Evolutionary conservation across 106 monocot genomes (phyloP), one percentile per base, ranked within the genome.

Genomic region (Alisma plantagoaquatica): DNA sequence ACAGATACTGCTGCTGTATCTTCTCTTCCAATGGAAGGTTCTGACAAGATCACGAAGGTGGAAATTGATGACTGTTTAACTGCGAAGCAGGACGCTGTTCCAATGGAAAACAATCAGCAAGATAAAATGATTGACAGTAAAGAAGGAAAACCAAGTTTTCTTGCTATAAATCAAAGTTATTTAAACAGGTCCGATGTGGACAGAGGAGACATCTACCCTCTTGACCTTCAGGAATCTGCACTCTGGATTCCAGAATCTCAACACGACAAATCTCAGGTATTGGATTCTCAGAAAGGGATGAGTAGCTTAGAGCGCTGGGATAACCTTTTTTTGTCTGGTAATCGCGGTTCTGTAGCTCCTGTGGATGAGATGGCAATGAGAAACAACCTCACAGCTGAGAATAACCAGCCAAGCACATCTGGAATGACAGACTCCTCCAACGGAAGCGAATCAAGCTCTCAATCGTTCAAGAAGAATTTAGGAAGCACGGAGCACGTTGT

Each of bases 351-450:
- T 16, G 15, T 51, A 43, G 42, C 62, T 9, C 24, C 51, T 18
- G n/a, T 19, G 10, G 51, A 65, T 48, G 64, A 73, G 53, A 66
- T 49, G 19, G 70, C 58, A 26, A 14, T 24, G 0, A 43, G 51
- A 33, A 52, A 64, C 28, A 41, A 64, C 26, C 51, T 27, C 3
- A 33, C 33, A 29, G 42, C 38, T 30, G 77, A 80, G 33, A 70
- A 62, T 19, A 71, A 65, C 38, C 53, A 72, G 53, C 71, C 45
- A 21, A 75, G 69, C 56, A 68, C 70, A 33, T 84, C 94, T 8
- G 67, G 72, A 21, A 81, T 71, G 84, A 84, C 88, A 2, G 78
- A 89, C 30, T 88, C 84, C 27, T 84, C 96, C 1, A 78, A 73
- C 29, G 80, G 70, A 10, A 84, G 77, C 17, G 75, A 88, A 15